Percentiles rank a stretch among this genome's conserved stretches.
These are phyloP conservation scores for Podospora sp. DNA, from an alignment of 495 filamentous ascomycete genomes.

Conservation along the genomic window DNA sequence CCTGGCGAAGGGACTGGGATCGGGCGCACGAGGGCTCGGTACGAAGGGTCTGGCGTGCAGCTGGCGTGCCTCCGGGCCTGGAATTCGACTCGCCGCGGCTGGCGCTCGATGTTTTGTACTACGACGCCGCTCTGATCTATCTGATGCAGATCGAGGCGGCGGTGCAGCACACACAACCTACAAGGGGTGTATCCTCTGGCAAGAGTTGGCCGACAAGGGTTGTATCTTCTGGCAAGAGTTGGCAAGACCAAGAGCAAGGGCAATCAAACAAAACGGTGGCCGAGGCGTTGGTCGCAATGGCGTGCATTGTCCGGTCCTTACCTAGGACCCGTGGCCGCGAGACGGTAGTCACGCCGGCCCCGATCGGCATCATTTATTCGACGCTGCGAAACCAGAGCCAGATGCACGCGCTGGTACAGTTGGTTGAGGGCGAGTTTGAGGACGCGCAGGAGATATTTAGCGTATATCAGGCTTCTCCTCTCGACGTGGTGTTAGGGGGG, in stretches of 20 bases:
- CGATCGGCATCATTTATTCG: conserved; percentile 10
- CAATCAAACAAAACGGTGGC: not conserved
- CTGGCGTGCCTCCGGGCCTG: not conserved
- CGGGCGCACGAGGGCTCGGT: not conserved
- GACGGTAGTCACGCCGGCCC: conserved; percentile 4
- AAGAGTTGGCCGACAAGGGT: too few species aligned
- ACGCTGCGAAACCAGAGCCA: conserved; percentile 10
- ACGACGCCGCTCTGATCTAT: conserved; percentile 10
- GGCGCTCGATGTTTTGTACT: conserved; percentile 16
- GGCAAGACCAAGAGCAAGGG: not conserved
- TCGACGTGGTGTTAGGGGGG: not conserved
- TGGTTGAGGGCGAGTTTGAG: not conserved
- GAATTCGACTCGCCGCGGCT: conserved; percentile 16
- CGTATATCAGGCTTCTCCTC: not conserved
- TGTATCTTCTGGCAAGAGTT: not conserved
- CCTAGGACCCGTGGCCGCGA: not conserved
- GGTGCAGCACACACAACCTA: not conserved
- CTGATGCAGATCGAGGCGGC: conserved; percentile 15
- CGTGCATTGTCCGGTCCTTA: conserved; percentile 2
- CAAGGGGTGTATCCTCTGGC: too few species aligned
- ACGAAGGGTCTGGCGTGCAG: not conserved
- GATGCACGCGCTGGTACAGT: not conserved
- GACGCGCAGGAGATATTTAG: conserved; percentile 5
- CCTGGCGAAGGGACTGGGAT: conserved; percentile 12
- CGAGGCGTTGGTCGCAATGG: conserved; percentile 2